Evolutionary conservation across 1,139 yeast species (phyloP).

Genomic region (Oligophagozyma castellii): DNA sequence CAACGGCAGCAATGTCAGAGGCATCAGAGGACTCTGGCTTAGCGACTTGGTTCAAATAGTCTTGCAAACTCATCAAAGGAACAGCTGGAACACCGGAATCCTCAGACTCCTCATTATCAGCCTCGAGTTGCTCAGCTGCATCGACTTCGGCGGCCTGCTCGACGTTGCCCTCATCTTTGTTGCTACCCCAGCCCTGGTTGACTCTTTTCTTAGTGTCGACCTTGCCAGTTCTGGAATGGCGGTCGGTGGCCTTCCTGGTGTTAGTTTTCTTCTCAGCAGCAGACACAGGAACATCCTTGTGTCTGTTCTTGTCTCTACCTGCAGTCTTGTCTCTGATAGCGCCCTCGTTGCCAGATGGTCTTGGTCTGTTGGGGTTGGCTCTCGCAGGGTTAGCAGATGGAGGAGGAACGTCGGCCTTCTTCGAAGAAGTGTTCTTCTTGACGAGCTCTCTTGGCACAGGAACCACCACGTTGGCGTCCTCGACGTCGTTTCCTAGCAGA

Average conservation of each 20-base stretch:
- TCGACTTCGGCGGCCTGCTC: slow-evolving; percentile 4
- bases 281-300: slow-evolving; percentile 46
- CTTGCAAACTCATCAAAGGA: slow-evolving; percentile 44
- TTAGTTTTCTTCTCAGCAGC: slow-evolving; percentile 40
- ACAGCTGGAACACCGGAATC: slow-evolving; percentile 37
- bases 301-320: slow-evolving; percentile 51
- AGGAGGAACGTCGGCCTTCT: slow-evolving; percentile 80
- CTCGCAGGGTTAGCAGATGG: slow-evolving; percentile 68
- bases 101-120: slow-evolving; percentile 35
- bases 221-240: slow-evolving; percentile 75
- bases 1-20: too few species aligned
- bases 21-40: slow-evolving; percentile 29
- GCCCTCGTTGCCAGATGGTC: slow-evolving; percentile 77
- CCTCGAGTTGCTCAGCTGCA: slow-evolving; percentile 25
- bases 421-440: slow-evolving; percentile 72
- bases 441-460: slow-evolving; percentile 60
- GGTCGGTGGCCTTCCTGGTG: slow-evolving; percentile 49
- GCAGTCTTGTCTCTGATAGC: slow-evolving; percentile 63
- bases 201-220: slow-evolving; percentile 76
- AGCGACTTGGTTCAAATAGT: slow-evolving; percentile 38
- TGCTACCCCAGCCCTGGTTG: slow-evolving; percentile 78
- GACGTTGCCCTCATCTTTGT: slow-evolving; percentile 36
- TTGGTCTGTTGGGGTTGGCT: slow-evolving; percentile 61
- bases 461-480: slow-evolving; percentile 41
- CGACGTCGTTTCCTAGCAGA: slow-evolving; percentile 66